Evolutionary conservation across 805 yeast genomes (phyloP).

Genomic region (Myxozyma neglecta): DNA sequence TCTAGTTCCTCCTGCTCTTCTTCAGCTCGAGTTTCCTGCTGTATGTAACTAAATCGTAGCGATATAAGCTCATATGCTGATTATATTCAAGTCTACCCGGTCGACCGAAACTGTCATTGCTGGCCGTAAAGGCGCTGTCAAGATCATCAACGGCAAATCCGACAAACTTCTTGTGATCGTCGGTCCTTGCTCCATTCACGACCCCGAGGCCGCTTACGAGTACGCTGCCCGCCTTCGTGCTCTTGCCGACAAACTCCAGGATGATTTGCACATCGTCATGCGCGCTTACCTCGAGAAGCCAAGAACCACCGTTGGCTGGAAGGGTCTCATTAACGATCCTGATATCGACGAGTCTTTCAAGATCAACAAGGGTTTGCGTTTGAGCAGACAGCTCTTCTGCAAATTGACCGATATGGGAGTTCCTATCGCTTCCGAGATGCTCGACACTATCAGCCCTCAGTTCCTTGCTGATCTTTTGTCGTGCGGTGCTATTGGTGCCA

Average conservation of each 20-base stretch:
- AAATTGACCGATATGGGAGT: conserved; percentile 75
- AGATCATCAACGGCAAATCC: conserved; percentile 69
- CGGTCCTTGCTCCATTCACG: conserved; percentile 98
- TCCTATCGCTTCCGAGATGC: conserved; percentile 97
- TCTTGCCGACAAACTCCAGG: conserved; percentile 66
- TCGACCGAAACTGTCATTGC: conserved; percentile 56
- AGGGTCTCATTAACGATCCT: conserved; percentile 96
- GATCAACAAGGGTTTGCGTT: conserved; percentile 89
- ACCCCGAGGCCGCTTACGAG: conserved; percentile 82
- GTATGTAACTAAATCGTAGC: conserved; percentile 5
- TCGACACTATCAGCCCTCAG: conserved; percentile 97
- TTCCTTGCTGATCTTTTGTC: conserved; percentile 86
- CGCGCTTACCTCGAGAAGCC: conserved; percentile 98
- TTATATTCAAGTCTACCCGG: conserved; percentile 26
- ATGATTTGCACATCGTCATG: conserved; percentile 84
- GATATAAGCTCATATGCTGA: conserved; percentile 35
- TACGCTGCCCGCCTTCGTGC: conserved; percentile 71
- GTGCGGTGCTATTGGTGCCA: conserved; percentile 97
- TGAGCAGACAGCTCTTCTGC: conserved; percentile 80
- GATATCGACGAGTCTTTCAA: conserved; percentile 89
- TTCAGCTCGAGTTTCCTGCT: conserved; percentile 76
- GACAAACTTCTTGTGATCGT: conserved; percentile 86
- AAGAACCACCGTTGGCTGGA: conserved; percentile 99
- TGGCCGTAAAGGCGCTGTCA: conserved; percentile 78
- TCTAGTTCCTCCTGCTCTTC: conserved; percentile 83